phyloP scores from a whole-genome alignment of 1,139 yeast genomes.

The Kodamaea ohmeri region DNA sequence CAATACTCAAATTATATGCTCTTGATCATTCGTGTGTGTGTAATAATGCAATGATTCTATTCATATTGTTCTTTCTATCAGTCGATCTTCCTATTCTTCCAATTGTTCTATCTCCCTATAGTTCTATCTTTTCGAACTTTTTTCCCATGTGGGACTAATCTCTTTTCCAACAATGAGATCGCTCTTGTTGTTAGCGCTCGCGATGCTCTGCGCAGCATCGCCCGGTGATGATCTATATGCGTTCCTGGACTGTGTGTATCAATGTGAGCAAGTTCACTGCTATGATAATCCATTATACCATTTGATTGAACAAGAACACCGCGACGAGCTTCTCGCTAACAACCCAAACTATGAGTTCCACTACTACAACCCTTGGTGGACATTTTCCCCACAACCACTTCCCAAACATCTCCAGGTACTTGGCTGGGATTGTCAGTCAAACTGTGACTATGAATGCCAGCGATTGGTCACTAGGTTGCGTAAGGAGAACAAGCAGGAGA shows the following conservation, averaged over 20 bases:
- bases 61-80: no score
- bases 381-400: conserved; percentile 37
- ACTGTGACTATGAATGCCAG: conserved; percentile 94
- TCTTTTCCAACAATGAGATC: no score
- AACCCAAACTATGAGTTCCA: conserved; percentile 21
- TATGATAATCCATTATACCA: conserved; percentile 27
- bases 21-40: no score
- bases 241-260: conserved; percentile 61
- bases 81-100: no score
- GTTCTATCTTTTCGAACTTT: background rate
- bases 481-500: conserved; percentile 41
- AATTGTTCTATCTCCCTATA: no score
- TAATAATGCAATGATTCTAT: no score
- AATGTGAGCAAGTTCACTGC: conserved; percentile 53
- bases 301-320: conserved; percentile 19
- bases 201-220: conserved; percentile 42
- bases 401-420: conserved; percentile 46
- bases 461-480: conserved; percentile 62
- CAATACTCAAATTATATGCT: no score
- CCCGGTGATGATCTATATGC: conserved; percentile 77
- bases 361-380: conserved; percentile 32
- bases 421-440: conserved; percentile 75
- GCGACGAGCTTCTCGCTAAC: conserved; percentile 18
- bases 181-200: background rate
- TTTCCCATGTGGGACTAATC: no score